Base-by-base conservation (phyloP, 2,329 filamentous ascomycete genomes). In the Botrytis aclada region DNA sequence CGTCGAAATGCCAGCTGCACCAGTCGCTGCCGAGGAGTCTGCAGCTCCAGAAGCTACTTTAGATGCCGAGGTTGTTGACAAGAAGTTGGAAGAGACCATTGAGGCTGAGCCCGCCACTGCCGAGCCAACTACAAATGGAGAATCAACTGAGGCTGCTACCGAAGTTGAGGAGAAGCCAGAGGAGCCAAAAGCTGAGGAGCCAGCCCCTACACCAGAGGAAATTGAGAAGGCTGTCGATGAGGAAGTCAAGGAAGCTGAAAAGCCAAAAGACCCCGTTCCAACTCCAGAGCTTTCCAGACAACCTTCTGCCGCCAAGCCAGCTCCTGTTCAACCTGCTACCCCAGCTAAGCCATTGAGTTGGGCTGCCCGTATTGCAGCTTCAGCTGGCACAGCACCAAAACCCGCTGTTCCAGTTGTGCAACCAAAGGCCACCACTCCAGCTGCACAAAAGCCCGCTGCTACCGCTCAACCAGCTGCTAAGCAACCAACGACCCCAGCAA, bases 51-150 rank as follows among this genome's bases (percentile, higher is more conserved):
- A 56, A 69, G 10, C 47, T 64, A 67, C 77, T 54, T 78, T 86
- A 58, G 85, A 89, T 73, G 82, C 84, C 56, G 82, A 84, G 34
- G 85, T 87, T 78, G 88, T 95, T 56, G 91, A 94, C 81, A 86
- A 93, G 84, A 93, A 94, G 86, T 87, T 94, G 34, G 91, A 95
- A 83, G 88, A 94, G 80, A 86, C 84, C 77, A 81, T 83, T 56
- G 81, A 77, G 80, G 82, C 78, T 43, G 80, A 81, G 70, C 80
- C 81, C 74, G 78, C 80, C 29, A 60, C 29, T 69, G 79, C 80
- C 43, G 75, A 78, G 4, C 80, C 84, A 73, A 79, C 85, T 77
- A 81, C 84, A 74, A 86, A 85, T 75, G 85, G 83, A 54, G 83
- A 84, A 63, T 77, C 81, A 70, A 80, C 81, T 71, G 77, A 83